These are phyloP conservation scores for Ustilago xerochloae DNA, from an alignment of 1,284 basidiomycete species.

Conservation along the genomic window DNA sequence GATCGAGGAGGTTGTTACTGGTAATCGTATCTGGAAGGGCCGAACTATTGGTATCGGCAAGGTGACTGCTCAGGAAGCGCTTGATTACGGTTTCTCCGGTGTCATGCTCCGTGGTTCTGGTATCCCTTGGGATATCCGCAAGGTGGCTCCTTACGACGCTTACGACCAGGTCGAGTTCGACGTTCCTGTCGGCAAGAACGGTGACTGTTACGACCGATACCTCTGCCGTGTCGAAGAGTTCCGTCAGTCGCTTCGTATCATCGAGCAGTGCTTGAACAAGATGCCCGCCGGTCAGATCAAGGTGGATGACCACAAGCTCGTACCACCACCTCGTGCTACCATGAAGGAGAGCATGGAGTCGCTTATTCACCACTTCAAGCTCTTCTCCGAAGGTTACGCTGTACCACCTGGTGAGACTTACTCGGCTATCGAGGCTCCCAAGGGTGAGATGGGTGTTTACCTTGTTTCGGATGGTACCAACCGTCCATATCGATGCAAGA, in stretches of 20 bases:
- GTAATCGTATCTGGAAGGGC: slow-evolving; percentile 97
- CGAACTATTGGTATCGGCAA: slow-evolving; percentile 90
- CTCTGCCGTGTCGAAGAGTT: slow-evolving; percentile 98
- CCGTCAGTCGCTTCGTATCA: slow-evolving; percentile 91
- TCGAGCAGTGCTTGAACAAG: slow-evolving; percentile 88
- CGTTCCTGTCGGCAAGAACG: slow-evolving; percentile 93
- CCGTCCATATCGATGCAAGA: slow-evolving; percentile 67
- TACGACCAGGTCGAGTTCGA: slow-evolving; percentile 99
- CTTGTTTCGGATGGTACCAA: slow-evolving; percentile 67
- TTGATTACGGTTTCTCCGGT: slow-evolving; percentile 93
- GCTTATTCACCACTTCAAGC: slow-evolving; percentile 97
- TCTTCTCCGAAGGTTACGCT: slow-evolving; percentile 91
- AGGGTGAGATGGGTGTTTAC: slow-evolving; percentile 86
- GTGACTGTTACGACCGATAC: slow-evolving; percentile 95
- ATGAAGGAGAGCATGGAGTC: slow-evolving; percentile 99
- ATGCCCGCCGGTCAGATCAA: slow-evolving; percentile 93
- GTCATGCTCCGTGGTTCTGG: slow-evolving; percentile 97
- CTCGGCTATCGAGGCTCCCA: slow-evolving; percentile 95
- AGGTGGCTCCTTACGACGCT: slow-evolving; percentile 93
- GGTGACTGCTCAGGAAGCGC: slow-evolving; percentile 90
- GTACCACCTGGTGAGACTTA: slow-evolving; percentile 99
- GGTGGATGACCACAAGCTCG: slow-evolving; percentile 96
- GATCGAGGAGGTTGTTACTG: slow-evolving; percentile 97
- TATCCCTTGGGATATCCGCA: slow-evolving; percentile 91
- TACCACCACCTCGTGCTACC: slow-evolving; percentile 92